A percentile compares a stretch with the other conserved stretches of the same genome.
Evolutionary conservation across 1,284 basidiomycete genomes (phyloP).

Genomic region (Cystobasidium sp.): DNA sequence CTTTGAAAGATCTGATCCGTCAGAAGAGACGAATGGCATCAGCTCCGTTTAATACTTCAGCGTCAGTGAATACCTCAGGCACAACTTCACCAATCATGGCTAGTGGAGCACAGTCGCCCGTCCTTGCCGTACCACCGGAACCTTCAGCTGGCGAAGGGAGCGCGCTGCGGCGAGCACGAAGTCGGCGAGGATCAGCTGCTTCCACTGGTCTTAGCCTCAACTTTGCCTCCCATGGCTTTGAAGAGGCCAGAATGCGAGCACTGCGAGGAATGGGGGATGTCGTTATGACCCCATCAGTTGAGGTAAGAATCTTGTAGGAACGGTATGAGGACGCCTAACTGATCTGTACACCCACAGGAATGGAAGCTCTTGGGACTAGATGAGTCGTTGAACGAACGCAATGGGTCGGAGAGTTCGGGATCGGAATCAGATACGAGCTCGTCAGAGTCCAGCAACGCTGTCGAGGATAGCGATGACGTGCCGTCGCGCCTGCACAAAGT

Average conservation of each 20-base stretch:
- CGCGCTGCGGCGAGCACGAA: slow-evolving; percentile 30
- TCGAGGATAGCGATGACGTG: slow-evolving; percentile 1
- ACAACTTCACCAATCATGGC: slow-evolving; percentile 14
- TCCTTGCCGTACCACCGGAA: slow-evolving; percentile 34
- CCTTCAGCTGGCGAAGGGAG: slow-evolving; percentile 10
- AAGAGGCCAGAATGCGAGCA: slow-evolving; percentile 47
- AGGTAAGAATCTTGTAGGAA: slow-evolving; percentile 1
- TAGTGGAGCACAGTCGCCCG: slow-evolving; percentile 26
- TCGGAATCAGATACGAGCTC: slow-evolving; percentile 23
- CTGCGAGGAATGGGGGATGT: slow-evolving; percentile 36
- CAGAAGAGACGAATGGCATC: slow-evolving; percentile 50
- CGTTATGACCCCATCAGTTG: slow-evolving; percentile 42
- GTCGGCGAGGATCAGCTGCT: slow-evolving; percentile 21
- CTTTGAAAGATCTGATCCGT: slow-evolving; percentile 49
- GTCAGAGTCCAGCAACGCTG: slow-evolving; percentile 6
- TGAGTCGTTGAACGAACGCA: slow-evolving; percentile 42
- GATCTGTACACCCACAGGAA: slow-evolving; percentile 27
- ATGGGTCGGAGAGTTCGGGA: slow-evolving; percentile 32
- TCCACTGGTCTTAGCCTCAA: slow-evolving; percentile 22
- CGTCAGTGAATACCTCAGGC: slow-evolving; percentile 15
- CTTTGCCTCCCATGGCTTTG: slow-evolving; percentile 43
- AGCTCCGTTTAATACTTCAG: slow-evolving; percentile 48
- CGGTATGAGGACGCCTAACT: not conserved
- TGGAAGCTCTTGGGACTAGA: slow-evolving; percentile 49
- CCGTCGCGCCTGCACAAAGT: not conserved